Percentiles rank a stretch among this genome's conserved stretches.
Evolutionary conservation across 2,329 filamentous ascomycete species (phyloP).

Genomic region (Pyricularia grisea): DNA sequence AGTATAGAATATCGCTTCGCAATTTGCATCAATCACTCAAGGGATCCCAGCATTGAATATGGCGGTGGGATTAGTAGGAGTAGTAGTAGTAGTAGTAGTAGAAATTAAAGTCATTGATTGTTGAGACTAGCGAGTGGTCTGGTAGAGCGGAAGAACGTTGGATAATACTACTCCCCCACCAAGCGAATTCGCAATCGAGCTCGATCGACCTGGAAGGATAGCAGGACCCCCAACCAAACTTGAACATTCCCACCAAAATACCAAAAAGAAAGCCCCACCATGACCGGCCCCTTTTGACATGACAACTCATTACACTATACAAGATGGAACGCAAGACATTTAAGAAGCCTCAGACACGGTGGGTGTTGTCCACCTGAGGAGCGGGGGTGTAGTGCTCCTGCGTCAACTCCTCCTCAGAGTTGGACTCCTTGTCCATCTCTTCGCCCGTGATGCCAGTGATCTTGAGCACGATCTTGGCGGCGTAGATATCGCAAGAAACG

Average conservation of each 20-base stretch:
- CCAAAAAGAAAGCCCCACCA: neutral
- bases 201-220: neutral
- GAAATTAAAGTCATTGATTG: neutral
- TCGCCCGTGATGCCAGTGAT: constrained; percentile 25
- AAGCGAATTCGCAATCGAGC: neutral
- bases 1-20: too few species aligned
- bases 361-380: neutral
- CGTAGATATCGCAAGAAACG: constrained; percentile 40
- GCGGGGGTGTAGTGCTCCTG: neutral
- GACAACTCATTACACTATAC: neutral
- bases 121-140: neutral
- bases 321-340: neutral
- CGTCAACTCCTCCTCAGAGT: neutral
- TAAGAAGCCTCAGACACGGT: neutral
- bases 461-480: constrained; percentile 26
- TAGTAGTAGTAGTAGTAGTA: too few species aligned
- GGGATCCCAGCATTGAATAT: neutral
- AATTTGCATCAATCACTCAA: neutral
- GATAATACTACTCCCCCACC: neutral
- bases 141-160: neutral
- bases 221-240: neutral
- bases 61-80: too few species aligned
- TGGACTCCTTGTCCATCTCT: neutral
- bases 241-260: neutral
- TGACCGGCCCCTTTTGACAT: neutral